Base-by-base conservation (phyloP, 2,329 filamentous ascomycete genomes). In the Phaeophleospora eucalypticola region DNA sequence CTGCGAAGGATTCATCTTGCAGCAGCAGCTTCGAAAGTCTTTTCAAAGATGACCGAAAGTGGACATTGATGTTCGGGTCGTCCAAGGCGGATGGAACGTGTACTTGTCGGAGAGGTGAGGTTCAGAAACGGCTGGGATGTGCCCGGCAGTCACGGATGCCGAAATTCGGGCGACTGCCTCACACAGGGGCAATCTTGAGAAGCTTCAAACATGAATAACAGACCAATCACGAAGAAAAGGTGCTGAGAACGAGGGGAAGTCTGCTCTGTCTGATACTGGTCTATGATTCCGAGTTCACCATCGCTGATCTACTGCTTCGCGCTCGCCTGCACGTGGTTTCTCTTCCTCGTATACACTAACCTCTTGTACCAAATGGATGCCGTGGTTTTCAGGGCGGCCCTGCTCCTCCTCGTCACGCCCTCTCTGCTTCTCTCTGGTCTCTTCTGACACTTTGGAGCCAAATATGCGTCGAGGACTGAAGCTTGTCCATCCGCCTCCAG, bases 311-410 rank as follows among this genome's bases (percentile, higher is more conserved):
- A 35, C 33, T 4, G 17, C 17, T 4, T 16, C 33, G 4, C 12
- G 33, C 33, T 35, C 33, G 4, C 4, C 4, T 14, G 14, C 4
- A 4, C 17, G n/a, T 6, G 12, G 33, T 16, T 4, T 35, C 18
- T 40, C 18, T 27, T 40, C 37, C 3, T 21, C 37, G 20, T 40
- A 40, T 20, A 40, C 37, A 16, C 24, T 27, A 21, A 40, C 37
- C 37, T 40, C 37, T 6, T 27, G 37, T 15, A 40, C 37, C 10
- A 40, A 20, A 4, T 20, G 19, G n/a, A 40, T 40, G 15, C 37
- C 37, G 10, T 20, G 36, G 19, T 14, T 12, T 18, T 38, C n/a
- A 20, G 15, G 16, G 18, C 24, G 10, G 4, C 24, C 37, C 2
- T 14, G 10, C 16, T 20, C 18, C 15, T 20, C 16, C 27, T 7